Evolutionary conservation across 345 rosid genomes (phyloP), one percentile per base, ranked within the genome.

Genomic region (Hypericum perforatum): DNA sequence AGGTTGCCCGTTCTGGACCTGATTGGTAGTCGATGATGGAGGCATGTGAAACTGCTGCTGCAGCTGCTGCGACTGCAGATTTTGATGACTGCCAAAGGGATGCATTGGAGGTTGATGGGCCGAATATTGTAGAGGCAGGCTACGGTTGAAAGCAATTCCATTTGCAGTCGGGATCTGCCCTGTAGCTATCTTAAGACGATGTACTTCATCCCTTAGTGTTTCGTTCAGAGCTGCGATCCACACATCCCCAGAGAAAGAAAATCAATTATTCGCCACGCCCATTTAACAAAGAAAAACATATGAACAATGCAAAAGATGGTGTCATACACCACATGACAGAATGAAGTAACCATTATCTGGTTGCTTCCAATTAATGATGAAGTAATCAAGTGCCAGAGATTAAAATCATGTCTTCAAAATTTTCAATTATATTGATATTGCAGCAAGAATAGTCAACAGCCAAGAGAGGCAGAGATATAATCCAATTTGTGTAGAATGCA

Each of bases 181-280:
- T 0, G 96, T 81, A 11, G 85, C 78, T 61, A 81, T 78, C 70
- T 81, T 91, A 47, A 91, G 95, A 68, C 98, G 81, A 63, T 82
- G 83, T 58, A 87, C 94, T 76, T 91, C 98, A 22, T 79, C 96
- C 61, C 78, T 77, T 64, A 86, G 58, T 7, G 80, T 71, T 62
- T 91, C 96, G 46, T 86, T 81, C 49, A 91, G 73, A 54, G 98
- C 98, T 91, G 80, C 74, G 65, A 9, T 40, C 32, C 56, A 11
- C 41, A 47, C 13, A 22, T 41, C 22, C 40, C 6, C 32, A 38
- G 6, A 40, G 36, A 9, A 12, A 13, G 8, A 16, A 11, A 11
- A 13, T 16, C 5, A 37, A 29, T 0, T 0, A 15, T 44, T 0
- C 5, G 11, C 15, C 13, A n/a, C 12, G 38, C 12, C 8, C 47